A percentile compares a stretch with the other conserved stretches of the same genome.
Conservation (phyloP, 2,329 filamentous ascomycete genomes). For the Diaporthe ilicicola region DNA sequence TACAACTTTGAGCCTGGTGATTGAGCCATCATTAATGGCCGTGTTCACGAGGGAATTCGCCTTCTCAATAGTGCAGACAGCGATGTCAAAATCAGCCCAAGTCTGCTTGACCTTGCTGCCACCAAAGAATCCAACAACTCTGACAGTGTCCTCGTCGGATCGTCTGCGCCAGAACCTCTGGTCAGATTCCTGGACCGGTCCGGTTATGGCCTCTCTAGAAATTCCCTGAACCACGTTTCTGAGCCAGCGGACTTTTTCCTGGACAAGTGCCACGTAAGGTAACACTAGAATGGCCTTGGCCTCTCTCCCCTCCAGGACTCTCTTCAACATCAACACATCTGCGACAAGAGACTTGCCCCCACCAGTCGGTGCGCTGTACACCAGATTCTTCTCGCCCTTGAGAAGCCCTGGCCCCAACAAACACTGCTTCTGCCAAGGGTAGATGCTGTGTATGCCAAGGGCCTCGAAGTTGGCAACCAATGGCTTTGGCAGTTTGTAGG, state of each 20-base stretch:
- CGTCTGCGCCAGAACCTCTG: conserved; percentile 61
- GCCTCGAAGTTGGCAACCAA: conserved; percentile 71
- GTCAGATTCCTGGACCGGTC: conserved; percentile 44
- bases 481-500: conserved; percentile 67
- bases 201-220: conserved; percentile 47
- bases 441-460: conserved; percentile 77
- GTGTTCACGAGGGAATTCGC: conserved; percentile 78
- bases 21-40: conserved; percentile 75
- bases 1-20: conserved; percentile 70
- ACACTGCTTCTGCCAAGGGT: conserved; percentile 82
- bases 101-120: conserved; percentile 72
- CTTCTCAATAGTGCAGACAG: conserved; percentile 84
- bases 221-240: conserved; percentile 72
- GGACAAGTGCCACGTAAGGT: conserved; percentile 81
- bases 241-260: conserved; percentile 81
- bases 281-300: conserved; percentile 77
- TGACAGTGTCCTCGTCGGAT: conserved; percentile 65
- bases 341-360: conserved; percentile 82
- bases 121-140: conserved; percentile 78
- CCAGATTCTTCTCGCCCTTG: conserved; percentile 71
- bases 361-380: conserved; percentile 83
- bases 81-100: conserved; percentile 81
- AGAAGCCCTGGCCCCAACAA: conserved; percentile 73
- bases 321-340: conserved; percentile 76
- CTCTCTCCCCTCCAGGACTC: conserved; percentile 68